Percentiles rank a stretch among this genome's conserved stretches.
Conservation (phyloP, 192 early-diverging fungal genomes). For the Rhizophagus sp. region DNA sequence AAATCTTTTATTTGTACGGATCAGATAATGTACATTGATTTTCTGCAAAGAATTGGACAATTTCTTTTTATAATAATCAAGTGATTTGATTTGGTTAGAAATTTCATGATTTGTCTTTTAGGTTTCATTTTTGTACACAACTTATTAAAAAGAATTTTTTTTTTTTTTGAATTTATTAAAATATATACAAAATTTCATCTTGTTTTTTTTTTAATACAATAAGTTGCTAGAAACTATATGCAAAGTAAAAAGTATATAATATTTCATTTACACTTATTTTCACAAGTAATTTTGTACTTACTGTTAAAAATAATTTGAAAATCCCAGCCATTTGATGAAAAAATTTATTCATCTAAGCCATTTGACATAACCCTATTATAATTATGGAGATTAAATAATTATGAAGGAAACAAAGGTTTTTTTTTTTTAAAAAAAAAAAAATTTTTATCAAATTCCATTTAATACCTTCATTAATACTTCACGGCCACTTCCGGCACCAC, state of each 20-base stretch:
- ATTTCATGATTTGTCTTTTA: no score
- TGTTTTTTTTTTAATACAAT: not conserved
- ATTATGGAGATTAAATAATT: not conserved
- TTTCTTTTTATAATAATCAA: no score
- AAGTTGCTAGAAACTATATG: not conserved
- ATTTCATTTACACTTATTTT: not conserved
- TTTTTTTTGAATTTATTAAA: no score
- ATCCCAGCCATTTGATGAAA: no score
- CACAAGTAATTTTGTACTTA: not conserved
- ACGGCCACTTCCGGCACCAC: slow-evolving; percentile 40
- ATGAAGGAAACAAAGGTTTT: not conserved
- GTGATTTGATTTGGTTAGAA: no score
- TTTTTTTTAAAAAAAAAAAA: not conserved
- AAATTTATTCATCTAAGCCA: not conserved
- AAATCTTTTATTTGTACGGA: no score
- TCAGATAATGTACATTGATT: no score
- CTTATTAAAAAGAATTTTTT: no score
- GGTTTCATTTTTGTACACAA: no score
- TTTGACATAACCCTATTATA: not conserved
- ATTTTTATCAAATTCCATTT: not conserved
- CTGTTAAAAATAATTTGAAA: not conserved
- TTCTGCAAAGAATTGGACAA: no score
- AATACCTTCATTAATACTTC: slow-evolving; percentile 49
- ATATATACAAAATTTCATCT: not conserved
- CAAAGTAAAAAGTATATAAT: not conserved